Evolutionary conservation across 2,329 filamentous ascomycete genomes (phyloP), one percentile per base, ranked within the genome.

Genomic region (Pyrenophora tritici-repentis): DNA sequence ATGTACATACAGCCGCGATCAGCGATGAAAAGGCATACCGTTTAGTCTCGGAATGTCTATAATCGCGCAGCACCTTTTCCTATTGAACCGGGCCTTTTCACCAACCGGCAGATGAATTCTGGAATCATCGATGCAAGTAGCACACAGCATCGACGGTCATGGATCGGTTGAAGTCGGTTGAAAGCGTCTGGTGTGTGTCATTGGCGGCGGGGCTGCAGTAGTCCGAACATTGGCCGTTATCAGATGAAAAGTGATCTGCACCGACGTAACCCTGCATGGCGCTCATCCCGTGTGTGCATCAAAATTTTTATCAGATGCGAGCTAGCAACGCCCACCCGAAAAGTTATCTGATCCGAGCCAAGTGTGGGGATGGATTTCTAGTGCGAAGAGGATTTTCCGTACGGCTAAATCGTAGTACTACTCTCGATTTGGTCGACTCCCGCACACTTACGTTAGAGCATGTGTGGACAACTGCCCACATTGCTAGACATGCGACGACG

Each of bases 271-370:
- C 46, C 42, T 62, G 61, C 63, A 65, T 59, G 49, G 13, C 53
- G 55, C 63, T 51, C 64, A 50, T 49, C 65, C 59, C 60, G 58
- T 48, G 20, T 48, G 35, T 46, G 56, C 56, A 50, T 47, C 54
- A 40, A 58, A 58, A 56, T 26, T 59, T 49, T 72, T 73, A 71
- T 71, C 69, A 68, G 68, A 72, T 72, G 48, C 50, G 61, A 46
- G 55, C 61, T 60, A 39, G 35, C 44, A 47, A 47, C 51, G 46
- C 39, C 48, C 26, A 5, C 18, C 45, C 53, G 18, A 20, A 50
- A 34, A 38, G 39, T 67, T 67, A 68, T 68, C 66, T 65, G 66
- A 69, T 68, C 62, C 65, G 62, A 3, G 18, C 62, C 58, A 56
- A 52, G 47, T 59, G 47, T 62, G 58, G 64, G 49, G 58, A 38